A percentile compares a stretch with the other conserved stretches of the same genome.
Conservation (phyloP, 1,284 basidiomycete species). For the Rhodotorula sp. region DNA sequence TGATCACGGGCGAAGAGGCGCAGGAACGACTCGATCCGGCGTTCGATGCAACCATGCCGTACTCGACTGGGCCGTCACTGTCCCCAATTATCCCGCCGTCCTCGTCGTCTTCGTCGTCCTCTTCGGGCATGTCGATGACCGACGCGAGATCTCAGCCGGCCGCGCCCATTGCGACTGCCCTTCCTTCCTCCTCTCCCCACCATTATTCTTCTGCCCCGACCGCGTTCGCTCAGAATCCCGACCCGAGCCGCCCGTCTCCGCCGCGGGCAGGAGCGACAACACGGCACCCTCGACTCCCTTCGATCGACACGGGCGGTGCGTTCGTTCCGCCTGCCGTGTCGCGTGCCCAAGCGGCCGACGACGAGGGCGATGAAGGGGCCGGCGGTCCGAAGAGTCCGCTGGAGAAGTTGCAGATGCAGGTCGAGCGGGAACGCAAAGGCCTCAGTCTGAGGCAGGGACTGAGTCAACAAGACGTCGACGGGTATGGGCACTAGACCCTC, state of each 20-base stretch:
- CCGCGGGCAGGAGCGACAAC: too few relatives aligned
- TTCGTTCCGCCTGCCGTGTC: not conserved
- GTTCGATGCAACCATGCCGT: slow-evolving; percentile 1
- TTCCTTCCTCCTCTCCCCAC: not conserved
- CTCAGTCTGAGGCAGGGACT: slow-evolving; percentile 3
- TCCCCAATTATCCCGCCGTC: not conserved
- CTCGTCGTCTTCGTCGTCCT: slow-evolving; percentile 12
- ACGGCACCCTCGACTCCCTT: not conserved
- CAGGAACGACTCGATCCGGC: slow-evolving; percentile 10
- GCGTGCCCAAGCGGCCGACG: too few relatives aligned
- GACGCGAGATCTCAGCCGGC: slow-evolving; percentile 9
- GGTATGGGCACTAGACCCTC: not conserved
- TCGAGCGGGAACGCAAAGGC: slow-evolving; percentile 23
- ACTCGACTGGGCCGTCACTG: too few relatives aligned
- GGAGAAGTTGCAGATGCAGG: slow-evolving; percentile 29
- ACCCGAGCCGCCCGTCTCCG: too few relatives aligned
- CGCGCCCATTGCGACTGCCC: not conserved
- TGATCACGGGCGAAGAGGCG: not conserved
- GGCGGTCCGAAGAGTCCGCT: slow-evolving; percentile 23
- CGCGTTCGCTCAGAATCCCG: too few relatives aligned
- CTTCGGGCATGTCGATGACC: not conserved
- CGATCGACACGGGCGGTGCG: not conserved
- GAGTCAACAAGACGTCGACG: not conserved
- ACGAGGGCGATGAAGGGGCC: not conserved
- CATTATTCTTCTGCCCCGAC: too few relatives aligned